Evolutionary conservation across 1,139 yeast species (phyloP).

Genomic region (Meyerozyma carpophila): DNA sequence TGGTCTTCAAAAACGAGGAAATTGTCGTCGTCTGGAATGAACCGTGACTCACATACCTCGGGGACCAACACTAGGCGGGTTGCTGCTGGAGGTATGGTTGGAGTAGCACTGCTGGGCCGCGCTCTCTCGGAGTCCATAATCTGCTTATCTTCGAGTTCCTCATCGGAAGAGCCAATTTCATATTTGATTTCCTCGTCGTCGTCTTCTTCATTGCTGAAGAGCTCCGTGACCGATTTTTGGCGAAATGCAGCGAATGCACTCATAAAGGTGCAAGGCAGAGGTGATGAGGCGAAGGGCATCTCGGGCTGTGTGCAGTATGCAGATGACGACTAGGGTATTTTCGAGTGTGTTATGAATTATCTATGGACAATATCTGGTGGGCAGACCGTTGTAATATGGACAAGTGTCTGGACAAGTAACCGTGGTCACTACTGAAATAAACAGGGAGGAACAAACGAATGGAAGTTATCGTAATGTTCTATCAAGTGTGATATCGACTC

Average conservation of each 20-base stretch:
- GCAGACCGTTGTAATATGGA: too few relatives aligned
- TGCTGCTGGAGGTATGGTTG: conserved; percentile 3
- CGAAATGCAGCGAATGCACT: conserved; percentile 53
- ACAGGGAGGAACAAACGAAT: conserved; percentile 3
- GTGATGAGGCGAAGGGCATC: background rate
- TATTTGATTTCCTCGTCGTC: conserved; percentile 16
- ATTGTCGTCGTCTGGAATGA: conserved; percentile 32
- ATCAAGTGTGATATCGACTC: conserved; percentile 3
- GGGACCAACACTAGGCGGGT: background rate
- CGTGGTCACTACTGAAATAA: background rate
- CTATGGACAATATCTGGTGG: too few relatives aligned
- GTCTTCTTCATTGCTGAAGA: conserved; percentile 13
- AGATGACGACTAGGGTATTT: background rate
- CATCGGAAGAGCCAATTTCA: conserved; percentile 22
- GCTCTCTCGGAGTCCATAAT: conserved; percentile 1
- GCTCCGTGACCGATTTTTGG: conserved; percentile 9
- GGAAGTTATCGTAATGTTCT: conserved; percentile 4
- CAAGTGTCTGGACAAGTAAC: too few relatives aligned
- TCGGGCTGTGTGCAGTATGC: background rate
- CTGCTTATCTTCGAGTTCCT: conserved; percentile 13
- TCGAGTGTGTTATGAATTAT: too few relatives aligned
- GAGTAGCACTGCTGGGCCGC: conserved; percentile 5
- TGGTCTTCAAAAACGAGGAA: conserved; percentile 23
- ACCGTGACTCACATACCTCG: conserved; percentile 18
- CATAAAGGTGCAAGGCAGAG: conserved; percentile 13